Evolutionary conservation across 192 early-diverging fungal species (phyloP), one percentile per base, ranked within the genome.

Genomic region (Coemansia umbellata): DNA sequence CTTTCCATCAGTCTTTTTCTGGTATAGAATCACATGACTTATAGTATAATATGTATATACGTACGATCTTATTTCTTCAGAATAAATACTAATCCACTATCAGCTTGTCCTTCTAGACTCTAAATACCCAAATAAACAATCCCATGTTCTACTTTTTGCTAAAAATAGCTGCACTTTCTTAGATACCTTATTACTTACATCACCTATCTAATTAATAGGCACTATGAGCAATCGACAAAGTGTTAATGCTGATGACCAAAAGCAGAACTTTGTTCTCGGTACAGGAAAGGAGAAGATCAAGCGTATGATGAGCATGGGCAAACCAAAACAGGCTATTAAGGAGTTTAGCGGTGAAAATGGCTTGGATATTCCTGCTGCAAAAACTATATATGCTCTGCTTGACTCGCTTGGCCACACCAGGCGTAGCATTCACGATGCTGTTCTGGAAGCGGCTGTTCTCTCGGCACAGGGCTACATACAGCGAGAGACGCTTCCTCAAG

Each of bases 291-390:
- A 72, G 19, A 40, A 28, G 11, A 65, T 72, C 22, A 72, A 65
- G 53, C 69, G 58, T 31, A 35, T 61, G 53, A 61, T 72, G 69
- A 65, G 69, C 49, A 22, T 44, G 41, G 63, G 53, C 30, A 57
- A 53, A 11, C 69, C 69, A 14, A 43, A 52, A 19, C 62, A 60
- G 32, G 69, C 50, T 5, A 65, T 65, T 15, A 40, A 44, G 3
- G 50, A 61, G 19, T 72, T 65, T 64, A 13, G 62, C 24, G 37
- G 24, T 5, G 50, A 51, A 5, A 60, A 60, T 45, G 33, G 58
- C 8, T 37, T 72, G 33, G 58, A 64, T 17, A 65, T 72, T 10
- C 69, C 69, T 2, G 69, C 69, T 3, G 58, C 62, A 6, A 47
- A 54, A 13, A 49, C 69, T 8, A 55, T 65, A n/a, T 72, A 72